Base-by-base conservation (phyloP, 768 basidiomycete species). In the Leccinum barrowsii region DNA sequence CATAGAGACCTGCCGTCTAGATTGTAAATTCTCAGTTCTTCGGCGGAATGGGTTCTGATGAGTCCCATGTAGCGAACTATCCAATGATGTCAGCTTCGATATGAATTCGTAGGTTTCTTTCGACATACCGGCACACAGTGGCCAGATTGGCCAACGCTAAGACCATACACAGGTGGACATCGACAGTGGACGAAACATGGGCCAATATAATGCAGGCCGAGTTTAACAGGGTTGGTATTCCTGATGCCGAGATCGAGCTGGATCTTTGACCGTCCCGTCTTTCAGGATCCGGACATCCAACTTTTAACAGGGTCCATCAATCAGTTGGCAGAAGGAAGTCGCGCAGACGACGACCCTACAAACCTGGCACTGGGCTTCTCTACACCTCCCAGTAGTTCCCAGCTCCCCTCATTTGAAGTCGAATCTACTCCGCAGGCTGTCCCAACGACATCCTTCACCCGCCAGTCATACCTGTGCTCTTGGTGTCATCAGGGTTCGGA, bases 401-500 rank as follows among this genome's bases (percentile, higher is more conserved):
- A 56, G 2, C 17, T 4, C 46, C 54, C 49, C 0, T 21, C 35
- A 1, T 32, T 34, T 0, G 46, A 19, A 46, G 10, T 6, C 4
- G 5, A 24, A 8, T 21, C 50, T 3, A 4, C 37, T 11, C 5
- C 50, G 12, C 15, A 34, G 17, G 1, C 12, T 3, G 3, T 6
- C 7, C 55, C 35, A 2, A 24, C 28, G 1, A 54, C 52, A 34
- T 17, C 0, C 28, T 30, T 47, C 0, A 42, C 37, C 15, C 17
- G 42, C 26, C 37, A 44, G 5, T 48, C 37, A 7, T 63, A 66
- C 35, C 13, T 0, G 7, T 69, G 66, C 26, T 50, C 54, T 24
- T 68, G 68, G 68, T 8, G n/a, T 5, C 24, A n/a, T 1, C 40
- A 61, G 2, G 28, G 15, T 15, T 50, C 59, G 6, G 10, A 28